phyloP scores from a whole-genome alignment of 2,329 filamentous ascomycete genomes.

The Colletotrichum sp. region DNA sequence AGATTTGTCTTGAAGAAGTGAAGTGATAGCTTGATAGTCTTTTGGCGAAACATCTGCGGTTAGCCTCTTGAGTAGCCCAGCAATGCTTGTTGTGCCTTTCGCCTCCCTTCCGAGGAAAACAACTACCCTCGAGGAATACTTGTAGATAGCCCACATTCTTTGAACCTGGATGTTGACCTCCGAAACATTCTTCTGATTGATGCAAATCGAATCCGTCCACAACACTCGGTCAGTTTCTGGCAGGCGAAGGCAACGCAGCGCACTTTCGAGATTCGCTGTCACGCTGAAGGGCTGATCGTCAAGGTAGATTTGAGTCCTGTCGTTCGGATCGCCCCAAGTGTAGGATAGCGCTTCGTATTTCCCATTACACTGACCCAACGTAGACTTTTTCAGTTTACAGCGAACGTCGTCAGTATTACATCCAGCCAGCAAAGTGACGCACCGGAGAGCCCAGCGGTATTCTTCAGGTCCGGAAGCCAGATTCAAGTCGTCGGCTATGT shows the following conservation, averaged over 20 bases:
- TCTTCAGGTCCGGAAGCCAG: not conserved
- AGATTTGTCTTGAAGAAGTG: not conserved
- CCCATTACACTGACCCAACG: not conserved
- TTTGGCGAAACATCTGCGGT: not conserved
- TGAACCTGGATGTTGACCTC: not conserved
- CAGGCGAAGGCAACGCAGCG: not conserved
- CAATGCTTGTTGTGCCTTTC: not conserved
- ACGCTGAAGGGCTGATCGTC: not conserved
- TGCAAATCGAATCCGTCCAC: not conserved
- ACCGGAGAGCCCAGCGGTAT: not conserved
- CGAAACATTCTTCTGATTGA: not conserved
- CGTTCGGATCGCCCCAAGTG: not conserved
- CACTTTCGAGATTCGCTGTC: not conserved
- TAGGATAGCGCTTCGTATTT: not conserved
- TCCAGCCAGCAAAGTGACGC: not conserved
- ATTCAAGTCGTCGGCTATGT: not conserved
- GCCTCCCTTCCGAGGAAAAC: not conserved
- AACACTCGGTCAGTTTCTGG: rapidly evolving
- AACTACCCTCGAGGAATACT: not conserved
- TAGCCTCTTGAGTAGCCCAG: rapidly evolving
- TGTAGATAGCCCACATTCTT: not conserved
- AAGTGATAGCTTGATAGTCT: rapidly evolving
- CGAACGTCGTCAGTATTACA: not conserved
- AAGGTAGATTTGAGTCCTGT: not conserved
- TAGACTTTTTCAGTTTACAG: rapidly evolving